Evolutionary conservation across 495 filamentous ascomycete species (phyloP).

Genomic region (Penicillium bialowiezense): DNA sequence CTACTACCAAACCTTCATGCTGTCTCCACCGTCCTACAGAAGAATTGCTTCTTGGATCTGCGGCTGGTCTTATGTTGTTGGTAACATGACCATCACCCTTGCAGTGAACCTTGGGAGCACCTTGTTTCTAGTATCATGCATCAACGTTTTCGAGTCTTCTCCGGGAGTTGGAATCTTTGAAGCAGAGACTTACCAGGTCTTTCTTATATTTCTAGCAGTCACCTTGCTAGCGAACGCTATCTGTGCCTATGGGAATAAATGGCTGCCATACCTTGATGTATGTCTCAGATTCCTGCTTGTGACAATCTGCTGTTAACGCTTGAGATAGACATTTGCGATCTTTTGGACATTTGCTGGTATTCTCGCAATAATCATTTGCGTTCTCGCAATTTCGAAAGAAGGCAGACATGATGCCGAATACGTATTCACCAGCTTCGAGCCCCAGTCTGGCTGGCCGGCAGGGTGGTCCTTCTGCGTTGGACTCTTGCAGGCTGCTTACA

Average conservation of each 20-base stretch:
- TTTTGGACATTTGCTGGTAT: conserved; percentile 56
- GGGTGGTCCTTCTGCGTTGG: conserved; percentile 57
- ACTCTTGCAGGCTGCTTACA: conserved; percentile 52
- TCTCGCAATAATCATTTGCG: conserved; percentile 52
- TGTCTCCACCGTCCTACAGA: conserved; percentile 44
- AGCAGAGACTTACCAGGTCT: conserved; percentile 37
- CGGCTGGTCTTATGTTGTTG: conserved; percentile 66
- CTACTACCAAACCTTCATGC: conserved; percentile 66
- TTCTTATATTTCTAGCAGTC: conserved; percentile 56
- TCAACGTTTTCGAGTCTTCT: conserved; percentile 35
- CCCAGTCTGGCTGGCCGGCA: conserved; percentile 52
- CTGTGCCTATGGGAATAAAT: conserved; percentile 18
- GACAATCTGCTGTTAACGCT: conserved; percentile 18
- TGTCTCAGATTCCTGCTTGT: conserved; percentile 36
- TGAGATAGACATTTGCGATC: conserved; percentile 54
- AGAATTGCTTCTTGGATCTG: conserved; percentile 60
- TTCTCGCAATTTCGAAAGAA: conserved; percentile 50
- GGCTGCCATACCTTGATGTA: conserved; percentile 41
- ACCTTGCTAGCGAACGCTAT: conserved; percentile 39
- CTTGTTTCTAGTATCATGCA: conserved; percentile 21
- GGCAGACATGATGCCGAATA: conserved; percentile 43
- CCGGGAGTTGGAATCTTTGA: conserved; percentile 27
- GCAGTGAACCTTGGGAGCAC: conserved; percentile 32
- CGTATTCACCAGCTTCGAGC: conserved; percentile 56
- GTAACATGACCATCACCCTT: conserved; percentile 53